These are phyloP conservation scores for Conringia planisiliqua DNA, from an alignment of 345 rosid genomes.

Conservation along the genomic window DNA sequence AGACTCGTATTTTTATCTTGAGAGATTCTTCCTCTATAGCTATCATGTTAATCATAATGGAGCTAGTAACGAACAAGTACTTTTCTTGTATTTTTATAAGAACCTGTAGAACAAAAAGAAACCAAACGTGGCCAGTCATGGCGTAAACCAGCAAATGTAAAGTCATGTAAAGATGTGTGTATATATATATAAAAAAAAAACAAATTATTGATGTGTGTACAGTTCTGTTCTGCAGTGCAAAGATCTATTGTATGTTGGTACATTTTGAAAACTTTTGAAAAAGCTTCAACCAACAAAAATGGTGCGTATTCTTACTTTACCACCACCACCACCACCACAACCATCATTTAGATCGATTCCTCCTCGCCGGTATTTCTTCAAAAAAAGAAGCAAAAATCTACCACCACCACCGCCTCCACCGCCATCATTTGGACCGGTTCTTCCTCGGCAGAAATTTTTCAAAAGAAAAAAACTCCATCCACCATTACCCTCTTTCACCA, in stretches of 20 bases:
- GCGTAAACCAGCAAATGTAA: neutral
- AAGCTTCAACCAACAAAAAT: conserved; percentile 8
- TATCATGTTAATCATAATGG: neutral
- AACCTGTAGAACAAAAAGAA: neutral
- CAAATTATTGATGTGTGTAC: neutral
- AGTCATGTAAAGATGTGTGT: neutral
- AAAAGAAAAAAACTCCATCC: neutral
- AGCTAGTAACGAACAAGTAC: neutral
- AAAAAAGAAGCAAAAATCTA: neutral
- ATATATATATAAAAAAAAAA: too few species aligned
- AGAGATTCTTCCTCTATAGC: neutral
- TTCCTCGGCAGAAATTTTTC: conserved; percentile 12
- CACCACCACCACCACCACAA: conserved; percentile 24
- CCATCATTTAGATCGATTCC: conserved; percentile 27
- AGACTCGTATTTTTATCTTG: neutral
- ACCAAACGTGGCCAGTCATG: conserved; percentile 24
- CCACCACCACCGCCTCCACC: conserved; percentile 22
- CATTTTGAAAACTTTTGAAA: neutral
- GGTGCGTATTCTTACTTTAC: conserved; percentile 26
- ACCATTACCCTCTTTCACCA: neutral
- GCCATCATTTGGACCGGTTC: conserved; percentile 22
- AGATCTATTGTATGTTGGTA: neutral
- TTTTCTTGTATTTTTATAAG: neutral
- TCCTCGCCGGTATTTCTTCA: neutral
- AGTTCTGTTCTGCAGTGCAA: neutral